Conservation (phyloP, 306 rosid species). For the Prunus mongolica region DNA sequence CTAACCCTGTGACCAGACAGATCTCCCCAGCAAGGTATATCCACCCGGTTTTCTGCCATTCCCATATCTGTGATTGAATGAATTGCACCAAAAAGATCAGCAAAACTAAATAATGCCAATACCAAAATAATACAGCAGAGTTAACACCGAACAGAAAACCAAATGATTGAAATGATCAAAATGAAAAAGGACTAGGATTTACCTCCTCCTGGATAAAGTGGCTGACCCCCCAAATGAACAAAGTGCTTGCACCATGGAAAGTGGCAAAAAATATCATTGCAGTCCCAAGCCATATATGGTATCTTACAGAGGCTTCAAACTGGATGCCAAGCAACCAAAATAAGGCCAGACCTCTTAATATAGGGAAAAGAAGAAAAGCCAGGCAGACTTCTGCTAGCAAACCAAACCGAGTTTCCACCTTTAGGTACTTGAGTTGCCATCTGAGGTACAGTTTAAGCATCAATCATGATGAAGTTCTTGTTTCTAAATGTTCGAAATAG, state of each 20-base stretch:
- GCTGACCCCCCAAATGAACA: conserved; percentile 70
- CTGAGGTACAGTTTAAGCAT: conserved; percentile 40
- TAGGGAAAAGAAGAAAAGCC: conserved; percentile 76
- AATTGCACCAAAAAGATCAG: neutral
- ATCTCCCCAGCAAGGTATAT: conserved; percentile 87
- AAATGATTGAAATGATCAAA: no score
- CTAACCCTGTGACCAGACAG: conserved; percentile 50
- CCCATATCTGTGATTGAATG: conserved; percentile 51
- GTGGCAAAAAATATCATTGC: conserved; percentile 69
- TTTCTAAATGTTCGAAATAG: neutral
- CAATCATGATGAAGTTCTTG: conserved; percentile 2
- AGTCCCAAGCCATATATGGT: conserved; percentile 81
- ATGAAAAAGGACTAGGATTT: conserved; percentile 11
- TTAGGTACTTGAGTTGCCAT: conserved; percentile 82
- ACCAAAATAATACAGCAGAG: neutral
- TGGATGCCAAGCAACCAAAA: conserved; percentile 71
- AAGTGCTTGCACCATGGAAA: conserved; percentile 75
- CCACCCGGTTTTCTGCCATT: conserved; percentile 80
- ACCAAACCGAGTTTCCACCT: conserved; percentile 72
- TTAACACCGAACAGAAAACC: no score
- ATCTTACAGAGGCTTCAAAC: conserved; percentile 82
- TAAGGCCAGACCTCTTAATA: conserved; percentile 68
- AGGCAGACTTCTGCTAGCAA: conserved; percentile 75
- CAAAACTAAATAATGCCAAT: neutral
- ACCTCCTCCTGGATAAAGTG: conserved; percentile 75